These are phyloP conservation scores for Colletotrichum acutatum DNA, from an alignment of 2,329 filamentous ascomycete genomes.

Conservation along the genomic window DNA sequence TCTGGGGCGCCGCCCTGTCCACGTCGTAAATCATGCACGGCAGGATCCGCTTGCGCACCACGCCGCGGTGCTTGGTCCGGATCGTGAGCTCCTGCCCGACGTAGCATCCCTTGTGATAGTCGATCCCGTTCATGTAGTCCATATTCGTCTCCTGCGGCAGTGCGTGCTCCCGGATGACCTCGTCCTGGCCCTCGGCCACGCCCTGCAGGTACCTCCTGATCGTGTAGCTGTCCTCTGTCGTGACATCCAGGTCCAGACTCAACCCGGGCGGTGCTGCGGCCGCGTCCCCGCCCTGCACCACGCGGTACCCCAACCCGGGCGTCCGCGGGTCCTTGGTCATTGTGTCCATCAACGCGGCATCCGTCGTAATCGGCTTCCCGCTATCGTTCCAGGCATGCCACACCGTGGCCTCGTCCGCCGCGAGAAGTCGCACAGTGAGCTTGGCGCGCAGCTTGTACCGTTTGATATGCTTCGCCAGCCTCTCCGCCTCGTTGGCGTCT, in stretches of 20 bases:
- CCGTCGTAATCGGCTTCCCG: constrained; percentile 11
- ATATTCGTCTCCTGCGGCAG: constrained; percentile 91
- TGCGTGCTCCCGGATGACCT: constrained; percentile 77
- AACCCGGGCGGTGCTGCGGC: constrained; percentile 35
- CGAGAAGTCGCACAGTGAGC: constrained; percentile 74
- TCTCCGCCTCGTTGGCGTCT: constrained; percentile 73
- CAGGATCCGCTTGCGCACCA: constrained; percentile 89
- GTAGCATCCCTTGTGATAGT: constrained; percentile 97
- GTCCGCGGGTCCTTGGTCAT: constrained; percentile 63
- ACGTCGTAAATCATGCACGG: constrained; percentile 78
- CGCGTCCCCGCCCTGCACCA: constrained; percentile 48
- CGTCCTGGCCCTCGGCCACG: constrained; percentile 84
- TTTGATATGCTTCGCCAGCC: constrained; percentile 77
- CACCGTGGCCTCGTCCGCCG: constrained; percentile 71
- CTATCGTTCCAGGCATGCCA: constrained; percentile 80
- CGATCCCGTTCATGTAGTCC: constrained; percentile 85
- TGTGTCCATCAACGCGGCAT: constrained; percentile 40
- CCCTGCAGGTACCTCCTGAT: constrained; percentile 83
- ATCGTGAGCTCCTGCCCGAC: constrained; percentile 97
- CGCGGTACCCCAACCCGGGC: constrained; percentile 65
- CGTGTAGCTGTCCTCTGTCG: constrained; percentile 72
- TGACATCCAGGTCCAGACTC: constrained; percentile 56
- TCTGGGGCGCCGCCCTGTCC: constrained; percentile 48
- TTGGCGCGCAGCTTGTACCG: constrained; percentile 89
- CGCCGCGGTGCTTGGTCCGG: constrained; percentile 91